phyloP scores from a whole-genome alignment of 768 basidiomycete genomes.

The Russula emetica region DNA sequence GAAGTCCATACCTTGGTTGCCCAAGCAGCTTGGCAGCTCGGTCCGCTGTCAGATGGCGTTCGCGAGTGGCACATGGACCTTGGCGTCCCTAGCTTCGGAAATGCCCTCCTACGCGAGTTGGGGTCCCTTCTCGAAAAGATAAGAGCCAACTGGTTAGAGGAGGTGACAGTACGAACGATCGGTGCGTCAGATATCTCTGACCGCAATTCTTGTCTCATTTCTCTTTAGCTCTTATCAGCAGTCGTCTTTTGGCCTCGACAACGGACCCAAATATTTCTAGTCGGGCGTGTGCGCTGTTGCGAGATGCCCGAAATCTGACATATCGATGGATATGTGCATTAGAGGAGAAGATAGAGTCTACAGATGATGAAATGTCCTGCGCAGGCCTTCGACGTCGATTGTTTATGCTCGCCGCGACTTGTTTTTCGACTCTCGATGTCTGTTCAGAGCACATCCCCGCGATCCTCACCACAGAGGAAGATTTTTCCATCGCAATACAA shows the following conservation, averaged over 20 bases:
- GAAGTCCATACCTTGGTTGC: slow-evolving; percentile 43
- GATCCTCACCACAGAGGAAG: not conserved
- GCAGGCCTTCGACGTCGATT: slow-evolving; percentile 4
- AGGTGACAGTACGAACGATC: slow-evolving; percentile 18
- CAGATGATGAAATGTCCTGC: not conserved
- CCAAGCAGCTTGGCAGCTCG: slow-evolving; percentile 46
- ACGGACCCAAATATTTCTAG: not conserved
- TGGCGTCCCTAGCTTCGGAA: slow-evolving; percentile 34
- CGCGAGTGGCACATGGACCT: slow-evolving; percentile 43
- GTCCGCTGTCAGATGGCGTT: slow-evolving; percentile 29
- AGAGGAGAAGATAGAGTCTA: slow-evolving; percentile 4
- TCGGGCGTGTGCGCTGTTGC: slow-evolving; percentile 3
- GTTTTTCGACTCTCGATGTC: slow-evolving; percentile 20
- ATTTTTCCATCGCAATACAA: slow-evolving; percentile 16
- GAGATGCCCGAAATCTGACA: slow-evolving; percentile 12
- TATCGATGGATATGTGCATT: slow-evolving; percentile 9
- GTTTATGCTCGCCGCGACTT: slow-evolving; percentile 13
- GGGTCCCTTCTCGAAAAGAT: slow-evolving; percentile 36
- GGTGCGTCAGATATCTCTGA: not conserved
- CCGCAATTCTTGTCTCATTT: not conserved
- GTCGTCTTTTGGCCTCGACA: slow-evolving; percentile 14
- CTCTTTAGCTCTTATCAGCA: slow-evolving; percentile 5
- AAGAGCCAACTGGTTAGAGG: slow-evolving; percentile 40
- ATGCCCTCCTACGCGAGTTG: slow-evolving; percentile 37
- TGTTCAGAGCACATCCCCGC: not conserved